phyloP scores from a whole-genome alignment of 192 early-diverging fungal species.

The Coemansia sp. region DNA sequence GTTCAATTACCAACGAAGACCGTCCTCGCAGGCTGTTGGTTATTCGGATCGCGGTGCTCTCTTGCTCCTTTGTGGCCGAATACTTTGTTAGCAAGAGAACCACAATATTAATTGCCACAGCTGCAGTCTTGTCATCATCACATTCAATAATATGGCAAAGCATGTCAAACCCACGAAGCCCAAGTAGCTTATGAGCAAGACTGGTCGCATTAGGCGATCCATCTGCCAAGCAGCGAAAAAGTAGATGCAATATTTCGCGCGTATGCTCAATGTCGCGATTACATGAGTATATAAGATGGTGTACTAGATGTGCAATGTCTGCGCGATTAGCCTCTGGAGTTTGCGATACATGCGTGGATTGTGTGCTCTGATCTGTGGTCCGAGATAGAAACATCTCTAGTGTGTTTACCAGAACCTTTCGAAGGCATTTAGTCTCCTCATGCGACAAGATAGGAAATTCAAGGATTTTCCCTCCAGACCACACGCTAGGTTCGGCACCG shows the following conservation, averaged over 20 bases:
- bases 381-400: slow-evolving; percentile 42
- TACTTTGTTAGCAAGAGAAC: slow-evolving; percentile 35
- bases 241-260: slow-evolving; percentile 32
- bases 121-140: slow-evolving; percentile 39
- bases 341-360: not conserved
- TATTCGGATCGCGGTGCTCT: slow-evolving; percentile 40
- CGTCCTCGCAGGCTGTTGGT: slow-evolving; percentile 45
- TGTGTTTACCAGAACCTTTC: slow-evolving; percentile 27
- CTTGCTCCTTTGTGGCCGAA: slow-evolving; percentile 18
- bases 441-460: slow-evolving; percentile 23
- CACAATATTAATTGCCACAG: slow-evolving; percentile 45
- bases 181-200: slow-evolving; percentile 28
- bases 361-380: slow-evolving; percentile 13
- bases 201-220: slow-evolving; percentile 33
- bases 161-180: slow-evolving; percentile 27
- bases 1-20: slow-evolving; percentile 13
- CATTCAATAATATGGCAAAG: slow-evolving; percentile 45
- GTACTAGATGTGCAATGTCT: slow-evolving; percentile 28
- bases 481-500: slow-evolving; percentile 13
- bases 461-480: slow-evolving; percentile 3
- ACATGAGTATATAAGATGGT: slow-evolving; percentile 40
- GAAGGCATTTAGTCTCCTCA: slow-evolving; percentile 27
- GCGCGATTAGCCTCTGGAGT: slow-evolving; percentile 20
- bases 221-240: slow-evolving; percentile 47
- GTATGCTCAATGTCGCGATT: slow-evolving; percentile 46